Base-by-base conservation (phyloP, 2,329 filamentous ascomycete genomes). In the Diaporthe vexans region DNA sequence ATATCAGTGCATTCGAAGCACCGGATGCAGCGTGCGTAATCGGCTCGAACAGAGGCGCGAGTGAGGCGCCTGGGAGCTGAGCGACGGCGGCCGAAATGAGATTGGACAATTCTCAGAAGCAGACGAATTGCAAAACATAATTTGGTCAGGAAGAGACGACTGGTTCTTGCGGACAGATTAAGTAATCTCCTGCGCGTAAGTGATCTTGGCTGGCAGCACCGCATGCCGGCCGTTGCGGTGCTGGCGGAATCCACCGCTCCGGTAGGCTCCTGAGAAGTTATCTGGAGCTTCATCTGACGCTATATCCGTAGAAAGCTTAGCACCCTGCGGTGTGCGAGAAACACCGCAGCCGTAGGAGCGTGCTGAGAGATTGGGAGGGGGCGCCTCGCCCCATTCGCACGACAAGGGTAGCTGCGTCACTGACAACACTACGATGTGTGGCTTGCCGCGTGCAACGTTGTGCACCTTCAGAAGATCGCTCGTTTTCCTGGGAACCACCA, bases 361-460 rank as follows among this genome's bases (percentile, higher is more conserved):
- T 68, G 33, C 33, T 68, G 48, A 68, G 63, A 67, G n/a, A 68
- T 68, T 68, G 37, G 63, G 40, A 68, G 52, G 26, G 63, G 63
- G 61, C 5, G 21, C 63, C 57, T 48, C 72, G 43, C 57, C 70
- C 57, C 70, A 52, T 58, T 54, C 56, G 56, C 52, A 48, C 56
- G 51, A 51, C 29, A 68, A 56, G 69, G 54, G 48, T 58, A 68
- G 59, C 70, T 63, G 70, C 70, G 59, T 63, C 57, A 72, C 57
- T 59, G 58, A 58, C 70, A 63, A 59, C 72, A 74, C 74, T 74
- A 72, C 57, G 70, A 63, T 57, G 63, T 33, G 56, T 52, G 56
- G 61, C 43, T 51, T 51, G 33, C 63, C 61, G 43, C 63, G 68
- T 74, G 33, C 35, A 58, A 69, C 68, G 37, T 59, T 33, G 48